phyloP scores from a whole-genome alignment of 805 yeast genomes.

The Saturnispora silvae region DNA sequence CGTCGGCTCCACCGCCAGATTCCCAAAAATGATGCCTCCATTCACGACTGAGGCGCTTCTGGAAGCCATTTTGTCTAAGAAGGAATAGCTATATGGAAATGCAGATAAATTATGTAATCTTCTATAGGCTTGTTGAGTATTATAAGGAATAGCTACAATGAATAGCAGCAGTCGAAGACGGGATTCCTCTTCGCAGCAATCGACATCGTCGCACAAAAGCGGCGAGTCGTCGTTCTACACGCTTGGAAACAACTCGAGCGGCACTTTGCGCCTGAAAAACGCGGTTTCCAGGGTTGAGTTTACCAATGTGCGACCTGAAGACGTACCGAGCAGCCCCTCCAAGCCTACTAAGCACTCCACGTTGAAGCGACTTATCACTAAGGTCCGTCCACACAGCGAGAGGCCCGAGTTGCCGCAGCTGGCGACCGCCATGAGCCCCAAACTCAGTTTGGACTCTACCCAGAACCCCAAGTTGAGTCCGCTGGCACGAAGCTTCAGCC shows the following conservation, averaged over 20 bases:
- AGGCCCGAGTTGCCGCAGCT: no score
- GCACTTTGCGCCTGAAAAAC: constrained; percentile 13
- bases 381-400: no score
- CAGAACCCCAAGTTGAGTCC: constrained; percentile 18
- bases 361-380: constrained; percentile 17
- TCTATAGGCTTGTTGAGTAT: no score
- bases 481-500: constrained; percentile 22
- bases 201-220: no score
- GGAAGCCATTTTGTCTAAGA: background rate
- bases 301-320: constrained; percentile 21
- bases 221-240: constrained; percentile 6
- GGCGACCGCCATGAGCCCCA: no score
- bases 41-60: constrained; percentile 5
- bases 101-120: no score
- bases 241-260: constrained; percentile 12
- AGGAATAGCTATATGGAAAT: no score
- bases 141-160: no score
- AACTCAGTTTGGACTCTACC: constrained; percentile 18
- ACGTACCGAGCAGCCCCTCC: background rate
- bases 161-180: no score
- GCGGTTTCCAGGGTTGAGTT: constrained; percentile 22
- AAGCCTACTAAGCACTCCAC: constrained; percentile 14
- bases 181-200: no score
- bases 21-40: constrained; percentile 11
- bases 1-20: constrained; percentile 8